A percentile compares a stretch with the other conserved stretches of the same genome.
Conservation (phyloP, 768 basidiomycete species). For the Naganishia kalamii region DNA sequence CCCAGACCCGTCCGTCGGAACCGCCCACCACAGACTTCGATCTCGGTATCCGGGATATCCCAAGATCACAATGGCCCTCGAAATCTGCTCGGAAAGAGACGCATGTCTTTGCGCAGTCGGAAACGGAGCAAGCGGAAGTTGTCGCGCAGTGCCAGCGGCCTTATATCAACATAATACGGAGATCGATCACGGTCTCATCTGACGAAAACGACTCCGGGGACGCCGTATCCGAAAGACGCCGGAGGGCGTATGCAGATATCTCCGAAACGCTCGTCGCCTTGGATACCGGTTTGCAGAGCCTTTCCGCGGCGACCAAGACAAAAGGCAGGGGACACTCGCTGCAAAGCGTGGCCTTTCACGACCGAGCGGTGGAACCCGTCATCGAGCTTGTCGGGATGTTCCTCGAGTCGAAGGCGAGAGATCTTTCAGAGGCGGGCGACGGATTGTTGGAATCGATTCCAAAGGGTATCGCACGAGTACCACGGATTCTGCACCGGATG, state of each 20-base stretch:
- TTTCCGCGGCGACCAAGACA: background rate
- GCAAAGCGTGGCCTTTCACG: background rate
- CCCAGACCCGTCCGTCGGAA: background rate
- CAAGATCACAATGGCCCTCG: background rate
- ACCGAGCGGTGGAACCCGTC: background rate
- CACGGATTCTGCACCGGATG: background rate
- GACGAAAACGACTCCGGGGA: too few relatives aligned
- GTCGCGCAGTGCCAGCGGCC: background rate
- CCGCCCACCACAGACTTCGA: background rate
- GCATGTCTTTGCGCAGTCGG: background rate
- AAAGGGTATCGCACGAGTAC: background rate
- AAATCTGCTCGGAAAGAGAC: background rate
- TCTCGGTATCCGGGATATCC: background rate
- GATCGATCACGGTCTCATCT: background rate
- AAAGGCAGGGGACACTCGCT: background rate
- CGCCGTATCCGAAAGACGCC: background rate
- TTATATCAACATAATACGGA: background rate
- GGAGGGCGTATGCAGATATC: background rate
- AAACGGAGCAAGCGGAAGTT: background rate
- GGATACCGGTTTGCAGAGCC: background rate
- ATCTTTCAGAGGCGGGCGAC: background rate
- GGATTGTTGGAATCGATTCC: background rate
- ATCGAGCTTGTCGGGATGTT: background rate
- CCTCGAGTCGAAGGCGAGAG: background rate
- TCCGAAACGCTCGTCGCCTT: background rate